Evolutionary conservation across 768 basidiomycete genomes (phyloP), one percentile per base, ranked within the genome.

Genomic region (Phylloporus rhodoxanthus): DNA sequence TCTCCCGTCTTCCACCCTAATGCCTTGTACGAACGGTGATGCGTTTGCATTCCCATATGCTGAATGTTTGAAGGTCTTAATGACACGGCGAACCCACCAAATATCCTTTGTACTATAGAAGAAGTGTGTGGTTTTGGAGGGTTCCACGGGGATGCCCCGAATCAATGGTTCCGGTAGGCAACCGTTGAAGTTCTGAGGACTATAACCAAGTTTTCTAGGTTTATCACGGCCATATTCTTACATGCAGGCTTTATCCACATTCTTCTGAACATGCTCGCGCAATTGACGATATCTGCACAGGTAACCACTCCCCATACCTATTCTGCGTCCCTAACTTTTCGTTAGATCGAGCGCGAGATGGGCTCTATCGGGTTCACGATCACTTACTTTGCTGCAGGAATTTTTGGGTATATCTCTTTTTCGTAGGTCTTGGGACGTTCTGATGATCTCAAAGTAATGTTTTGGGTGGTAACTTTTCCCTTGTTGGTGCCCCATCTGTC

Each of bases 221-320:
- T 94, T 62, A 85, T 93, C 57, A 82, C 84, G 2, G 79, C 93
- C 8, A 87, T 95, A 44, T 96, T 98, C 63, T 69, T 97, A 5
- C 95, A 98, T 58, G 96, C 91, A 10, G 95, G 95, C n/a, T 75
- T 99, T 50, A 74, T 99, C n/a, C 95, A 99, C 64, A 75, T 95
- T 30, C 56, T 85, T 4, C 62, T 99, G 52, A 99, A 99, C 63
- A 87, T 97, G 84, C 64, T 94, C 25, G 93, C 85, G 13, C 94
- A 95, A 58, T 65, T 87, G 49, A 80, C 79, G 0, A 70, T 87
- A n/a, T 86, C 85, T 7, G 87, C 85, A 30, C 84, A 88, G 68
- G 90, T 87, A 60, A 57, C 48, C 47, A 41, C 48, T 19, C 25
- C 14, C 19, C 23, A 3, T 13, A 30, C 28, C 11, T 47, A 30